phyloP scores from a whole-genome alignment of 2,329 filamentous ascomycete genomes.

The Penicillium sp. region DNA sequence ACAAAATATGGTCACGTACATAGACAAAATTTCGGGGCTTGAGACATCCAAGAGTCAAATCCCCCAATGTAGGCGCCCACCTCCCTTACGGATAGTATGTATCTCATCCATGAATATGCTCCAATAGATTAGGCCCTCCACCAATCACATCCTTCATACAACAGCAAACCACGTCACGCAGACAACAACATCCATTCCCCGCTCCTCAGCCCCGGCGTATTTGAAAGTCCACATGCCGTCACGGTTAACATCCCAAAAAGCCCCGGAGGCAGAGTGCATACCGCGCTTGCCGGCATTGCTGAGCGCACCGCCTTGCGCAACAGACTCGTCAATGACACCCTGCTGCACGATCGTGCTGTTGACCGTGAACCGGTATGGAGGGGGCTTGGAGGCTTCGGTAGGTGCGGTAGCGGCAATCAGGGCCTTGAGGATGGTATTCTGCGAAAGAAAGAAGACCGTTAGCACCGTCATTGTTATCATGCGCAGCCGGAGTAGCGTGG shows the following conservation, averaged over 20 bases:
- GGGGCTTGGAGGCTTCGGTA: constrained; percentile 33
- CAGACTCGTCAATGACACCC: constrained; percentile 51
- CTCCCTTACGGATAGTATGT: neutral
- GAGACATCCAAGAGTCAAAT: no score
- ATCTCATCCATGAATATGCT: neutral
- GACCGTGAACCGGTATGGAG: constrained; percentile 89
- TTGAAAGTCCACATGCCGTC: constrained; percentile 54
- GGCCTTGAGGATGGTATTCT: constrained; percentile 43
- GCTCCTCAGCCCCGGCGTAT: constrained; percentile 46
- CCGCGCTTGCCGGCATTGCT: constrained; percentile 75
- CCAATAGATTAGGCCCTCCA: neutral
- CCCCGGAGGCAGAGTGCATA: constrained; percentile 50
- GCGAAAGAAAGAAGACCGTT: neutral
- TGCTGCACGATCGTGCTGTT: constrained; percentile 99
- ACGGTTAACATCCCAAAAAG: constrained; percentile 51
- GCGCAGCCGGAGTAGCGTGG: no score
- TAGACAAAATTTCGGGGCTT: neutral
- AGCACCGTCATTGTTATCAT: neutral
- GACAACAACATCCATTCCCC: constrained; percentile 48
- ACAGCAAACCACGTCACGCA: constrained; percentile 49
- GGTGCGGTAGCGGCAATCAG: constrained; percentile 43
- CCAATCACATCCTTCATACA: constrained; percentile 19
- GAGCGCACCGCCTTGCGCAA: constrained; percentile 54
- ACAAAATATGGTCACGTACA: constrained; percentile 3
- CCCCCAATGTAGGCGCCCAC: neutral